Percentiles rank a stretch among this genome's conserved stretches.
Evolutionary conservation across 306 rosid genomes (phyloP).

Genomic region (Erythrophleum fordii): DNA sequence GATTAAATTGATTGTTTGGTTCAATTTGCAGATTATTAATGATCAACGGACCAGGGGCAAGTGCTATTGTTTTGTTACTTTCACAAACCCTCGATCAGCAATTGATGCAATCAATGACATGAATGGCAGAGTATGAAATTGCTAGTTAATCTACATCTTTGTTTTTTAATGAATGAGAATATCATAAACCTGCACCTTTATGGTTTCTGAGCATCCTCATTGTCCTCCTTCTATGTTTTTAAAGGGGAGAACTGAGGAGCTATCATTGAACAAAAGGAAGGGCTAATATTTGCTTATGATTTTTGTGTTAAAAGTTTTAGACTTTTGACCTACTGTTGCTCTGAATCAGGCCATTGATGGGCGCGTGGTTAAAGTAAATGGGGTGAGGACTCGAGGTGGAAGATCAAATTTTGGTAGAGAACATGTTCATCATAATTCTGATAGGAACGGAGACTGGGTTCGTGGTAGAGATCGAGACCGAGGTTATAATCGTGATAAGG

Average conservation of each 20-base stretch:
- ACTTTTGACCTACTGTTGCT: slow-evolving; percentile 39
- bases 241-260: not conserved
- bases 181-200: not conserved
- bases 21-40: slow-evolving; percentile 71
- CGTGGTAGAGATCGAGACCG: slow-evolving; percentile 56
- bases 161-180: not conserved
- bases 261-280: not conserved
- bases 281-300: slow-evolving; percentile 13
- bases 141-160: not conserved
- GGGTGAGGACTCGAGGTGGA: slow-evolving; percentile 72
- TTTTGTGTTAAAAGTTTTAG: slow-evolving; percentile 30
- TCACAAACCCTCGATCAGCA: slow-evolving; percentile 87
- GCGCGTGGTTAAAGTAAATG: slow-evolving; percentile 81
- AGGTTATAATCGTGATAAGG: slow-evolving; percentile 61
- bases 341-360: slow-evolving; percentile 78
- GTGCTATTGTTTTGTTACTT: slow-evolving; percentile 93
- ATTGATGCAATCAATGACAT: slow-evolving; percentile 81
- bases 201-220: not conserved
- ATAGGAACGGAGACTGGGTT: slow-evolving; percentile 71
- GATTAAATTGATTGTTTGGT: not conserved
- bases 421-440: slow-evolving; percentile 46
- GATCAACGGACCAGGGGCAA: slow-evolving; percentile 78
- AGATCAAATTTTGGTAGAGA: slow-evolving; percentile 73
- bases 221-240: not conserved
- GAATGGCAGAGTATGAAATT: slow-evolving; percentile 85